phyloP scores from a whole-genome alignment of 2,329 filamentous ascomycete genomes.

The Colletotrichum sp. region DNA sequence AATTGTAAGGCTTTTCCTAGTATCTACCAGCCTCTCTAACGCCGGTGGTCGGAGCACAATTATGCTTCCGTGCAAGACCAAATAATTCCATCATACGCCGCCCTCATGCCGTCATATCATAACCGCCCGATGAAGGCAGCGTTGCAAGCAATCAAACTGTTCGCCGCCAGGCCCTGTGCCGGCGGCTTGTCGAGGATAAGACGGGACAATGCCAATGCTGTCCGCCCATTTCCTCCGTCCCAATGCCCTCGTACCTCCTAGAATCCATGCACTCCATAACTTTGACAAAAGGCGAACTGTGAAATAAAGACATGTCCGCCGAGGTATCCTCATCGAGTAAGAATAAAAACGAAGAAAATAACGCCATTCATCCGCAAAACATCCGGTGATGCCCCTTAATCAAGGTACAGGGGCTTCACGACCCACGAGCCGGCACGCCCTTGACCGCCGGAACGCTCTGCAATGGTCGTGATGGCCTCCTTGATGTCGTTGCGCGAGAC shows the following conservation, averaged over 20 bases:
- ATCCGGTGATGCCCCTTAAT: background rate
- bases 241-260: background rate
- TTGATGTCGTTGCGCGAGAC: slow-evolving; percentile 21
- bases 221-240: background rate
- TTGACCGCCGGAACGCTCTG: slow-evolving; percentile 8
- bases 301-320: background rate
- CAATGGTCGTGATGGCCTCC: slow-evolving; percentile 12
- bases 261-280: background rate
- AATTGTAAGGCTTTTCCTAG: background rate
- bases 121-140: background rate
- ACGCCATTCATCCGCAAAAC: background rate
- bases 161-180: background rate
- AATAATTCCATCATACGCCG: background rate
- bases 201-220: background rate
- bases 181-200: background rate
- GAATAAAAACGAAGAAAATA: background rate
- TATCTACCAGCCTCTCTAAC: background rate
- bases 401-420: slow-evolving; percentile 1
- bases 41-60: background rate
- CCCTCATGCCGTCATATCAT: slow-evolving; percentile 14
- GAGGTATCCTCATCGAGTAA: slow-evolving; percentile 15
- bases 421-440: slow-evolving; percentile 2
- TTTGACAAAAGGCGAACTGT: background rate
- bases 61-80: background rate
- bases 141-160: background rate